Conservation (phyloP, 163 green algal species). For the Scenedesmus sp. region DNA sequence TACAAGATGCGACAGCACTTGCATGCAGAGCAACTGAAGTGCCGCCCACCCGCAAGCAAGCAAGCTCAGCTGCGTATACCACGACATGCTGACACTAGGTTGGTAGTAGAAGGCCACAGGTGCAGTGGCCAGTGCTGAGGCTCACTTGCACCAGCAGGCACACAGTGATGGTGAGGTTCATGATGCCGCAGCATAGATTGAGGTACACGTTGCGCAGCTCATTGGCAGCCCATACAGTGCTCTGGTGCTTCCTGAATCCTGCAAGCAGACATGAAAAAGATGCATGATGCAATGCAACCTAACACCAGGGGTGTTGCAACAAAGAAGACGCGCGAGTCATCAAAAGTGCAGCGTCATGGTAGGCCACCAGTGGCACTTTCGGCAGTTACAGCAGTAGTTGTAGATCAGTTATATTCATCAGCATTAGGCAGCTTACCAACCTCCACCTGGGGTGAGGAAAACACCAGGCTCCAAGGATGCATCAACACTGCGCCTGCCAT, state of each 20-base stretch:
- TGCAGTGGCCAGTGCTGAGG: neutral
- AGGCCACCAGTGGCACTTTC: neutral
- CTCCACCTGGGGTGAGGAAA: neutral
- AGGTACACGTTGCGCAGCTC: slow-evolving; percentile 32
- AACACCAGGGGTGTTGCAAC: slow-evolving; percentile 14
- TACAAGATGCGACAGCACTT: neutral
- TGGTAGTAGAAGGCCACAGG: too few species aligned
- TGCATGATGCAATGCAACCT: neutral
- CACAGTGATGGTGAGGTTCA: slow-evolving; percentile 29
- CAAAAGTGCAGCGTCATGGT: neutral
- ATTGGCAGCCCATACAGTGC: slow-evolving; percentile 2
- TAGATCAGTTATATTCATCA: neutral
- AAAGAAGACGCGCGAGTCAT: neutral
- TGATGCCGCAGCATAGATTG: neutral
- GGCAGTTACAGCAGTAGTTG: neutral
- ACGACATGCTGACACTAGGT: too few species aligned
- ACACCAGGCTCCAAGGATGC: slow-evolving; percentile 11
- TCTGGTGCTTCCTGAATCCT: slow-evolving; percentile 24
- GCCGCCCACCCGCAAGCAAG: neutral
- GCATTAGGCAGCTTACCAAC: neutral
- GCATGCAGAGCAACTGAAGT: neutral
- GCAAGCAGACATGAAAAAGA: neutral
- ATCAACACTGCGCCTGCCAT: neutral
- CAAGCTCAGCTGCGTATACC: neutral
- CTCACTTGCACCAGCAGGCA: slow-evolving; percentile 33